Conservation (phyloP, 2,329 filamentous ascomycete genomes). For the Exophiala mesophila region DNA sequence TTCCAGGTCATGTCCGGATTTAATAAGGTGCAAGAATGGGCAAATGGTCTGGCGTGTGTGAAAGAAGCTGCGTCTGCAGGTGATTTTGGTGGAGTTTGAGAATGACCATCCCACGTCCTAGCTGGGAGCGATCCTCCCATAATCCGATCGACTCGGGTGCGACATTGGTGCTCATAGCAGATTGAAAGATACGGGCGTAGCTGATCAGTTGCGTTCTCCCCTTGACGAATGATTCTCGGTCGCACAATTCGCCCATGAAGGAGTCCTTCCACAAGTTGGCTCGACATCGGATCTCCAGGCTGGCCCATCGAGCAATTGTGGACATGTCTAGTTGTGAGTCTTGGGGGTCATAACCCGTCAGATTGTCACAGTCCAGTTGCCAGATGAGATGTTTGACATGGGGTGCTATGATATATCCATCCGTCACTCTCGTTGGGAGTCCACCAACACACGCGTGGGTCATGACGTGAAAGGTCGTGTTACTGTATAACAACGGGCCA, state of each 20-base stretch:
- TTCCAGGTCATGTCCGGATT: too few species aligned
- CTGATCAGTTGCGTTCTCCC: constrained; percentile 17
- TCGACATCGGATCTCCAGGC: constrained; percentile 21
- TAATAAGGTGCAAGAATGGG: not conserved
- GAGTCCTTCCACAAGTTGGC: constrained; percentile 23
- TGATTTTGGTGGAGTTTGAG: constrained; percentile 11
- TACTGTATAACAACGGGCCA: constrained; percentile 21
- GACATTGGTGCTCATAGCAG: constrained; percentile 14
- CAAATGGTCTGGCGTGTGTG: constrained; percentile 1
- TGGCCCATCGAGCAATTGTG: constrained; percentile 11
- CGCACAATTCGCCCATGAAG: constrained; percentile 23
- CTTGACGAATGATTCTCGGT: constrained; percentile 21
- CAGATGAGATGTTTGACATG: constrained; percentile 21
- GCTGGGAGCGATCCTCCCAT: constrained; percentile 19
- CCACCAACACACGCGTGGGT: constrained; percentile 20
- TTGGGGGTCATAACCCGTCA: constrained; percentile 19
- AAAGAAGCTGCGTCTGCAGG: not conserved
- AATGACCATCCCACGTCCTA: constrained; percentile 21
- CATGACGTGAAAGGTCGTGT: constrained; percentile 22
- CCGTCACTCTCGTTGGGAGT: constrained; percentile 15
- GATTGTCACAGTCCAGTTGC: constrained; percentile 24
- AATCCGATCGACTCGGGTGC: constrained; percentile 7
- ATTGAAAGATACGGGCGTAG: constrained; percentile 19
- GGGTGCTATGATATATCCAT: constrained; percentile 11
- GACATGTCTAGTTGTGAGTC: constrained; percentile 12